A percentile compares a stretch with the other conserved stretches of the same genome.
phyloP scores from a whole-genome alignment of 2,329 filamentous ascomycete genomes.

The Cytospora chrysosperma region DNA sequence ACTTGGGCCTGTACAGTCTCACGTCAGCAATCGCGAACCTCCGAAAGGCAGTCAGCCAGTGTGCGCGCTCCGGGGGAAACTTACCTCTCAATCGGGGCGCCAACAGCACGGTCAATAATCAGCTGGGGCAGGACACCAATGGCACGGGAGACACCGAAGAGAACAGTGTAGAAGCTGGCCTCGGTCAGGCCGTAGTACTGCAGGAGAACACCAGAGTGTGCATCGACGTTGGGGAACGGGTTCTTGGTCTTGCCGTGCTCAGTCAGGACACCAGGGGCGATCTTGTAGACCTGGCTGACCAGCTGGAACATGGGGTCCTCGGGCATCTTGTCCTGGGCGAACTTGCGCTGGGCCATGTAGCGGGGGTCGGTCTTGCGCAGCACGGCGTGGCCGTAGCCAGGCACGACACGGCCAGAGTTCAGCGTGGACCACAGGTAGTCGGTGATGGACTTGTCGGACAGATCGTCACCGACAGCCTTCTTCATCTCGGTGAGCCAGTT shows the following conservation, averaged over 20 bases:
- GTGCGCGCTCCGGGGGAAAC: conserved; percentile 16
- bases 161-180: conserved; percentile 99
- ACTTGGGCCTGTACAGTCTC: conserved; percentile 66
- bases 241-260: conserved; percentile 99
- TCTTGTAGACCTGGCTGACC: conserved; percentile 99
- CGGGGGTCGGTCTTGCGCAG: conserved; percentile 99
- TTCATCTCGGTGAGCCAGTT: conserved; percentile 99
- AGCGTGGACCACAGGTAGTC: conserved; percentile 99
- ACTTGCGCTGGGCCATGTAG: conserved; percentile 97
- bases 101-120: conserved; percentile 98
- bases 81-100: conserved; percentile 88
- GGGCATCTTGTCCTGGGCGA: conserved; percentile 88
- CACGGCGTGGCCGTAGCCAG: conserved; percentile 97
- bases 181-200: conserved; percentile 99
- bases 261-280: conserved; percentile 93
- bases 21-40: conserved; percentile 14
- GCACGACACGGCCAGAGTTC: conserved; percentile 92
- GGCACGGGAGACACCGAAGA: conserved; percentile 97
- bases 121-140: conserved; percentile 98
- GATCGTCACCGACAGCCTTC: conserved; percentile 86
- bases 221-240: conserved; percentile 98
- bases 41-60: neutral
- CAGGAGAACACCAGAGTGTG: conserved; percentile 97
- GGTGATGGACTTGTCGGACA: conserved; percentile 94
- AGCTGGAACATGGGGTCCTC: conserved; percentile 99